phyloP scores from a whole-genome alignment of 2,329 filamentous ascomycete species.

The Pezicula rhizophila region DNA sequence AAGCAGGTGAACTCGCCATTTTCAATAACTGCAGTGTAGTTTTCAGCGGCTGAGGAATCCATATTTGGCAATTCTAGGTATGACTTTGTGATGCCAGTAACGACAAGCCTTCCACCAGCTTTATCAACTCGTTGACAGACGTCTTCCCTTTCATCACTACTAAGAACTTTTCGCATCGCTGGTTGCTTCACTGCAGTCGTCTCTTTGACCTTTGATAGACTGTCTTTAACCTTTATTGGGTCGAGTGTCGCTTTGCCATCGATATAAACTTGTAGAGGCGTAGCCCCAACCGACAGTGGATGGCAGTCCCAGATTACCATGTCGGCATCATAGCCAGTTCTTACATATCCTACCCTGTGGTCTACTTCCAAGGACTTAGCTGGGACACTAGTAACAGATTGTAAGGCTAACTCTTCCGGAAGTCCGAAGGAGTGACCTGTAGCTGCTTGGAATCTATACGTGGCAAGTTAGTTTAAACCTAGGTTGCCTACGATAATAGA shows the following conservation, averaged over 20 bases:
- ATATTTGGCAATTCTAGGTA: conserved; percentile 24
- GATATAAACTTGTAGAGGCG: conserved; percentile 40
- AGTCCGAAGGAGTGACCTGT: conserved; percentile 37
- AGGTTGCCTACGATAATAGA: neutral
- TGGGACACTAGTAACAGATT: conserved; percentile 39
- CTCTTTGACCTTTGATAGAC: conserved; percentile 12
- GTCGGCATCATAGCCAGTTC: conserved; percentile 43
- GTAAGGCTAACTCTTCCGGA: conserved; percentile 33
- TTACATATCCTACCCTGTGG: conserved; percentile 37
- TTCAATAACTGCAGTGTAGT: conserved; percentile 34
- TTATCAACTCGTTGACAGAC: conserved; percentile 22
- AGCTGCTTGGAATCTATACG: conserved; percentile 31
- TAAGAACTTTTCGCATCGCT: conserved; percentile 20
- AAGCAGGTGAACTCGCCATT: conserved; percentile 37
- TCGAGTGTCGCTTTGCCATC: conserved; percentile 35
- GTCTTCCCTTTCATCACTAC: conserved; percentile 16
- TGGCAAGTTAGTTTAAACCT: neutral
- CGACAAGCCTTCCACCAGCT: conserved; percentile 24
- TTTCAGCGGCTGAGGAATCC: conserved; percentile 4
- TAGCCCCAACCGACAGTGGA: conserved; percentile 39
- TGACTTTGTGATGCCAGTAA: conserved; percentile 32
- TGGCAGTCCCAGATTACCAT: conserved; percentile 44
- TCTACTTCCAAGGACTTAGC: conserved; percentile 37
- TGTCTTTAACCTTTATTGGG: conserved; percentile 26
- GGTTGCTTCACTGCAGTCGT: conserved; percentile 7